A percentile compares a stretch with the other conserved stretches of the same genome.
Conservation (phyloP, 2,329 filamentous ascomycete genomes). For the Scytalidium sp. region DNA sequence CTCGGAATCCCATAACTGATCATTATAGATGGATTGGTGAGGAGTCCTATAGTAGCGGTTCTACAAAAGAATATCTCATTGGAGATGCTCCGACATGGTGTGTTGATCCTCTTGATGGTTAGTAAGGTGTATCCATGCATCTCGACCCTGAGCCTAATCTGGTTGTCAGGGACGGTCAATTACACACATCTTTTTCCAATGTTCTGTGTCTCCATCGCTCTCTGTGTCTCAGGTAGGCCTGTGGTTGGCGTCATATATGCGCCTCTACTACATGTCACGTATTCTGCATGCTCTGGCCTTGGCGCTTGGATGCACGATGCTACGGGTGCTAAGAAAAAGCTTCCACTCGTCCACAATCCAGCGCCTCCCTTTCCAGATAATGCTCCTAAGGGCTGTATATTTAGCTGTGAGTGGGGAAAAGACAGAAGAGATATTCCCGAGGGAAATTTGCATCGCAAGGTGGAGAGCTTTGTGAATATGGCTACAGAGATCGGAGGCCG, state of each 20-base stretch:
- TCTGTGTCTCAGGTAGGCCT: conserved; percentile 57
- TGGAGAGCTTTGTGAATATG: conserved; percentile 74
- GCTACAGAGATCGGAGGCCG: conserved; percentile 62
- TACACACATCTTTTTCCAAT: conserved; percentile 79
- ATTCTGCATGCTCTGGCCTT: conserved; percentile 61
- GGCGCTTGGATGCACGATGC: conserved; percentile 54
- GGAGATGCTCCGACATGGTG: conserved; percentile 65
- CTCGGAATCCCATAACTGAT: too few relatives aligned
- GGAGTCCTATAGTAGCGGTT: conserved; percentile 69
- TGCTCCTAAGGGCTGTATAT: conserved; percentile 67
- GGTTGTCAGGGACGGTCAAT: conserved; percentile 71
- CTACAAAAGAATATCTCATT: conserved; percentile 67
- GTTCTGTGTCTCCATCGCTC: conserved; percentile 77
- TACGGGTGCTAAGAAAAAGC: conserved; percentile 48
- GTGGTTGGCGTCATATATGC: conserved; percentile 71
- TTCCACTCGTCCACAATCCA: conserved; percentile 63
- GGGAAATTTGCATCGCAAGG: conserved; percentile 68
- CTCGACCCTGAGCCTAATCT: background rate
- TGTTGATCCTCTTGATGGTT: conserved; percentile 72
- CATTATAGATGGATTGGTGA: conserved; percentile 72
- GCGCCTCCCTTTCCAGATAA: conserved; percentile 59
- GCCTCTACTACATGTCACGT: conserved; percentile 66
- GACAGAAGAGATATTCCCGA: conserved; percentile 64
- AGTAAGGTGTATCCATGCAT: too few relatives aligned
- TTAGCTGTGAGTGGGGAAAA: conserved; percentile 79